phyloP scores from a whole-genome alignment of 2,329 filamentous ascomycete genomes.

The Diaporthe citri region DNA sequence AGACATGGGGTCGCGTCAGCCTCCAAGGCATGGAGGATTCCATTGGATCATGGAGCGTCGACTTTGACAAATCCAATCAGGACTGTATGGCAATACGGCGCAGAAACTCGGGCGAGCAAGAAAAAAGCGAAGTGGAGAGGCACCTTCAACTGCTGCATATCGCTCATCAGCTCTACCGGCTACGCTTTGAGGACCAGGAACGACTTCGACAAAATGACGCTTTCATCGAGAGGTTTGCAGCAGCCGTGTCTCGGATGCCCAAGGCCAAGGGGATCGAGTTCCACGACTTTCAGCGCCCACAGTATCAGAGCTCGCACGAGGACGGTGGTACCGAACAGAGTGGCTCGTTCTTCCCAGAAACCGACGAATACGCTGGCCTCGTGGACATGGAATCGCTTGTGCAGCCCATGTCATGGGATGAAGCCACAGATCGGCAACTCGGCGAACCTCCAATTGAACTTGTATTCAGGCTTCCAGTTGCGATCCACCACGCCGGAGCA shows the following conservation, averaged over 20 bases:
- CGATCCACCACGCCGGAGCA: background rate
- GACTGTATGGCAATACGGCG: slow-evolving; percentile 6
- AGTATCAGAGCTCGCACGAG: background rate
- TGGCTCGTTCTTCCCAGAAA: background rate
- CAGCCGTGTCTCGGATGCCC: slow-evolving; percentile 34
- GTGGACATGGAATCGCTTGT: slow-evolving; percentile 31
- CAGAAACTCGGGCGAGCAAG: slow-evolving; percentile 6
- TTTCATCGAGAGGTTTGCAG: slow-evolving; percentile 28
- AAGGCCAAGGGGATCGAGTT: slow-evolving; percentile 31
- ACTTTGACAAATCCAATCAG: slow-evolving; percentile 19
- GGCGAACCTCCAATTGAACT: slow-evolving; percentile 16
- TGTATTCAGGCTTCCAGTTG: slow-evolving; percentile 17
- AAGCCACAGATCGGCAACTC: background rate
- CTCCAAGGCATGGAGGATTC: background rate
- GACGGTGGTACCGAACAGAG: background rate
- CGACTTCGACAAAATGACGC: slow-evolving; percentile 3
- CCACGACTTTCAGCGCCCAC: slow-evolving; percentile 15
- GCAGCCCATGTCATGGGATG: slow-evolving; percentile 36
- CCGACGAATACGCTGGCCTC: slow-evolving; percentile 14
- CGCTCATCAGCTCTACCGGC: slow-evolving; percentile 33
- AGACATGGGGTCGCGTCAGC: slow-evolving; percentile 26
- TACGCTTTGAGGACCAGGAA: slow-evolving; percentile 29
- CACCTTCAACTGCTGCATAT: background rate
- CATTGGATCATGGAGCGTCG: background rate
- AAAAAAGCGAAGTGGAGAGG: background rate